A percentile compares a stretch with the other conserved stretches of the same genome.
Evolutionary conservation across 2,329 filamentous ascomycete species (phyloP).

Genomic region (Boeremia exigua): DNA sequence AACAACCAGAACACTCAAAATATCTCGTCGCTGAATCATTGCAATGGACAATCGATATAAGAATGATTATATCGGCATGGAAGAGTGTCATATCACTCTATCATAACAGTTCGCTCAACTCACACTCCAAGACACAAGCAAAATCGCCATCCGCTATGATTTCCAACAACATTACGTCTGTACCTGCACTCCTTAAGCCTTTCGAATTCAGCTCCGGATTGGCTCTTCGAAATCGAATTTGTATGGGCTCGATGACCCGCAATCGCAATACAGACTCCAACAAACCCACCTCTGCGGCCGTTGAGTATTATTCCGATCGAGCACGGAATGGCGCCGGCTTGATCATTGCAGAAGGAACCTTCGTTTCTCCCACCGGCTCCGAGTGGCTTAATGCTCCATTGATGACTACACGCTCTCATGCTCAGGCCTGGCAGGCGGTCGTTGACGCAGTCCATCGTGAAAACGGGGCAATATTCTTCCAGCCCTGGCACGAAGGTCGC

Average conservation of each 20-base stretch:
- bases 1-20: conserved; percentile 4
- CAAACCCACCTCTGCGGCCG: conserved; percentile 21
- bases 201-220: neutral
- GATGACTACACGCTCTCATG: conserved; percentile 25
- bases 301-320: conserved; percentile 26
- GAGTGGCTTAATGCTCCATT: conserved; percentile 30
- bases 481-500: conserved; percentile 33
- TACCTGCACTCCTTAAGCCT: neutral
- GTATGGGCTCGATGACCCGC: conserved; percentile 36
- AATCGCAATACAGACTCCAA: conserved; percentile 30
- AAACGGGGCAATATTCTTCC: conserved; percentile 29
- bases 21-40: neutral
- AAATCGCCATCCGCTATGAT: neutral
- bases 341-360: conserved; percentile 30
- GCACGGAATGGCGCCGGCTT: conserved; percentile 28
- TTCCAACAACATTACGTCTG: neutral
- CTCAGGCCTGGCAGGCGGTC: conserved; percentile 26
- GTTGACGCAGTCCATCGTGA: conserved; percentile 27
- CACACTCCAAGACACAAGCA: neutral
- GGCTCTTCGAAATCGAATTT: conserved; percentile 21
- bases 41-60: neutral
- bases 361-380: conserved; percentile 25
- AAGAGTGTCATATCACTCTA: too few relatives aligned
- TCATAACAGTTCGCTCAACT: neutral
- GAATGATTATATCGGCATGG: neutral